These are phyloP conservation scores for Penicillium sp. DNA, from an alignment of 2,329 filamentous ascomycete genomes.

Conservation along the genomic window DNA sequence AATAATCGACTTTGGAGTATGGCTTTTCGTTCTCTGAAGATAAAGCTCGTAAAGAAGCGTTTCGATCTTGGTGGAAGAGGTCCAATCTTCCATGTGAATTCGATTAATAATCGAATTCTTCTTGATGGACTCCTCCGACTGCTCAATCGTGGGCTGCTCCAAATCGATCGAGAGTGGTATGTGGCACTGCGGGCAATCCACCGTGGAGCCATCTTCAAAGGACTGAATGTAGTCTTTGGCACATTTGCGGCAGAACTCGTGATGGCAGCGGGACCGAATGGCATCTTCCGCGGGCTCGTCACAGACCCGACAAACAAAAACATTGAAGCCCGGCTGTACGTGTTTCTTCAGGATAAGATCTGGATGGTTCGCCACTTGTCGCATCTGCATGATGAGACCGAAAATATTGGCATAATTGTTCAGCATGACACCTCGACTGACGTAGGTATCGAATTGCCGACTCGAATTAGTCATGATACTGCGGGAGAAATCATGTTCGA, in stretches of 20 bases:
- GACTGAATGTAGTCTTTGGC: slow-evolving; percentile 75
- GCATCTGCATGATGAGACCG: slow-evolving; percentile 98
- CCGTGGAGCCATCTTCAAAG: slow-evolving; percentile 57
- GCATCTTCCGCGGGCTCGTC: slow-evolving; percentile 95
- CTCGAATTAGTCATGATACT: slow-evolving; percentile 92
- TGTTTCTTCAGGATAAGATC: slow-evolving; percentile 90
- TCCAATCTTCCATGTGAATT: slow-evolving; percentile 99
- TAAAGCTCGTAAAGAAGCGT: slow-evolving; percentile 91
- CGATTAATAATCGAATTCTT: slow-evolving; percentile 97
- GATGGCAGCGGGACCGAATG: slow-evolving; percentile 83
- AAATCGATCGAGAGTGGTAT: slow-evolving; percentile 85
- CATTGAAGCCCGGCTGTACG: slow-evolving; percentile 77
- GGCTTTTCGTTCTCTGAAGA: slow-evolving; percentile 83
- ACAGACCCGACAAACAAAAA: slow-evolving; percentile 88
- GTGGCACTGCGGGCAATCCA: slow-evolving; percentile 79
- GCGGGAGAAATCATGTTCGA: slow-evolving; percentile 89
- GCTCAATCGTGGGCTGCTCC: slow-evolving; percentile 90
- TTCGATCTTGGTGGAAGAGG: slow-evolving; percentile 96
- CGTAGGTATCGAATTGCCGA: slow-evolving; percentile 91
- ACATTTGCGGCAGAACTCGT: slow-evolving; percentile 83
- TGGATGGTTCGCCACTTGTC: slow-evolving; percentile 93
- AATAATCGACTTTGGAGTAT: slow-evolving; percentile 93
- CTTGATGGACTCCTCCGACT: slow-evolving; percentile 79
- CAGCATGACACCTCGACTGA: slow-evolving; percentile 85
- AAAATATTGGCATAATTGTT: slow-evolving; percentile 99